phyloP scores from a whole-genome alignment of 306 rosid species.

The Lotus japonicus region DNA sequence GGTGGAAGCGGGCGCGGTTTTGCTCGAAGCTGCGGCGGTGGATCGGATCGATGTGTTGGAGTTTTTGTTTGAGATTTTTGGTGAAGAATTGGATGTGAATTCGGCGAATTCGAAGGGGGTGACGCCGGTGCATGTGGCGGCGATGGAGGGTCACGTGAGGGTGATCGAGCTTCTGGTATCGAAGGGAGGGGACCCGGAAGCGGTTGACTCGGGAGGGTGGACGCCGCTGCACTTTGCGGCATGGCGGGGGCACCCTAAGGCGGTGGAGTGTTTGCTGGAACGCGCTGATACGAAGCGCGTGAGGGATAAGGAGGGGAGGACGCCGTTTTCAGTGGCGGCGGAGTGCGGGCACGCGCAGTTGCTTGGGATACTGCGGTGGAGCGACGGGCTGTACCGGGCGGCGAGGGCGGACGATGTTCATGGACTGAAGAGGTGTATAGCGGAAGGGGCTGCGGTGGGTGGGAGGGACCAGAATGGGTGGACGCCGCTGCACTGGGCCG shows the following conservation, averaged over 20 bases:
- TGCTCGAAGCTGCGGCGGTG: constrained; percentile 51
- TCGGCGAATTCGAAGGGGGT: constrained; percentile 31
- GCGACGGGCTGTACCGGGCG: constrained; percentile 52
- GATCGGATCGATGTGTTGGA: constrained; percentile 56
- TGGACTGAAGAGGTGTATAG: constrained; percentile 47
- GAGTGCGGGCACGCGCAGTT: constrained; percentile 45
- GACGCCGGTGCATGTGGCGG: constrained; percentile 63
- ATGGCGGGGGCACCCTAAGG: constrained; percentile 43
- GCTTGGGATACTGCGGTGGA: constrained; percentile 39
- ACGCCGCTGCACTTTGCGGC: constrained; percentile 75
- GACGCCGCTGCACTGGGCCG: constrained; percentile 83
- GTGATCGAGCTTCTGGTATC: constrained; percentile 38
- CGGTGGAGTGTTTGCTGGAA: constrained; percentile 43
- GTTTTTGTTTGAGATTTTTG: constrained; percentile 17
- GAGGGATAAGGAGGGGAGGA: constrained; percentile 42
- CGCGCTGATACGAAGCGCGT: constrained; percentile 51
- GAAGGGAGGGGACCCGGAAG: constrained; percentile 46
- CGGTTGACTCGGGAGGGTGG: constrained; percentile 38
- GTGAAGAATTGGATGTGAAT: constrained; percentile 29
- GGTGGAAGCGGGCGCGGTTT: constrained; percentile 18
- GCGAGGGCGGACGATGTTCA: constrained; percentile 53
- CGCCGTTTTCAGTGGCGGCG: constrained; percentile 48
- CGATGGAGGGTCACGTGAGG: constrained; percentile 43
- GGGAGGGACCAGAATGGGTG: constrained; percentile 80
- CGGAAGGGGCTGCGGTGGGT: constrained; percentile 52